Evolutionary conservation across 768 basidiomycete species (phyloP).

Genomic region (Rhodotorula graminis): DNA sequence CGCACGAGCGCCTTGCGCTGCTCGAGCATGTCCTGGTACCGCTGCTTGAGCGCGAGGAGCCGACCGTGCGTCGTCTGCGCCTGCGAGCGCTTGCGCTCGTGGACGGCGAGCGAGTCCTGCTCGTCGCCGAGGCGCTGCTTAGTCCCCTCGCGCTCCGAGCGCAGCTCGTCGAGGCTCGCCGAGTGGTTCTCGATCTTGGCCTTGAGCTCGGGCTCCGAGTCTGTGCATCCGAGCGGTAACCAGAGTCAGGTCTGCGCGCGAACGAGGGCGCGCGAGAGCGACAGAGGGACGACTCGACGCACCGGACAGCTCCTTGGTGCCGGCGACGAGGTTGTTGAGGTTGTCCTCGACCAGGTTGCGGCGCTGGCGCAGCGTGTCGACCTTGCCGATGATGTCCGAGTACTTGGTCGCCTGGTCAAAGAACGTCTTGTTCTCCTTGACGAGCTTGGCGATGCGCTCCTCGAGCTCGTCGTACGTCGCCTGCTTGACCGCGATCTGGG

Average conservation of each 20-base stretch:
- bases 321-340: constrained; percentile 44
- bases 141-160: constrained; percentile 83
- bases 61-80: constrained; percentile 52
- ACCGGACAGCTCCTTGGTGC: constrained; percentile 61
- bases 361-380: constrained; percentile 60
- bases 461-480: constrained; percentile 90
- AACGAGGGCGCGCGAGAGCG: too few relatives aligned
- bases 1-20: constrained; percentile 71
- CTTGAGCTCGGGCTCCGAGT: constrained; percentile 67
- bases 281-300: constrained; percentile 34
- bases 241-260: neutral
- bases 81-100: constrained; percentile 37
- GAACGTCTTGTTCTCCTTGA: constrained; percentile 52
- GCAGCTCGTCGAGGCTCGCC: constrained; percentile 72
- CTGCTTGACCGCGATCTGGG: constrained; percentile 75
- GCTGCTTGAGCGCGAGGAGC: constrained; percentile 71
- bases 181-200: constrained; percentile 98
- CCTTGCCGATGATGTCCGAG: constrained; percentile 71
- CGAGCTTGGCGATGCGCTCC: constrained; percentile 85
- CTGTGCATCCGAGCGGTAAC: neutral
- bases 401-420: constrained; percentile 79
- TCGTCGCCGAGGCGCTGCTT: constrained; percentile 88
- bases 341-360: constrained; percentile 62
- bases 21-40: constrained; percentile 63
- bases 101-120: constrained; percentile 22